A percentile compares a stretch with the other conserved stretches of the same genome.
These are phyloP conservation scores for Gamarada debralockiae DNA, from an alignment of 495 filamentous ascomycete species.

Conservation along the genomic window DNA sequence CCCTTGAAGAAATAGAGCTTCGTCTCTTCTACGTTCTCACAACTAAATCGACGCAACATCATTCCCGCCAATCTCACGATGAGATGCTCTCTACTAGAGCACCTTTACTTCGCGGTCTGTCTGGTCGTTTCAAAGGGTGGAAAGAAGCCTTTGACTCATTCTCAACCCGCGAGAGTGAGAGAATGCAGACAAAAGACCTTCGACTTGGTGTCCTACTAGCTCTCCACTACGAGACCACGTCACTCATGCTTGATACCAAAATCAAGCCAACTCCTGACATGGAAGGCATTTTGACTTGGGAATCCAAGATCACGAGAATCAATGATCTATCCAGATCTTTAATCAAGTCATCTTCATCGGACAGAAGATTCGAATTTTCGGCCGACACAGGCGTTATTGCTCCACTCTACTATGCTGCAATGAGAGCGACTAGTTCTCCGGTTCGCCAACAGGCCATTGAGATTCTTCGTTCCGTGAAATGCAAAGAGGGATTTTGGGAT, in stretches of 20 bases:
- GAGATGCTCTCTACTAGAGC: background rate
- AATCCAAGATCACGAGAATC: background rate
- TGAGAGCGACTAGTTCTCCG: slow-evolving; percentile 1
- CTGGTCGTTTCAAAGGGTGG: background rate
- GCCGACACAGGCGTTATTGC: slow-evolving; percentile 2
- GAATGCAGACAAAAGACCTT: slow-evolving; percentile 1
- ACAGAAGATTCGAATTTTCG: background rate
- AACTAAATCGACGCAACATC: background rate
- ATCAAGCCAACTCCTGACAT: background rate
- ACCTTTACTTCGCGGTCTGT: background rate
- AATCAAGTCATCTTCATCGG: background rate
- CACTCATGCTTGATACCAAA: slow-evolving; percentile 11
- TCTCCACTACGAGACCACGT: slow-evolving; percentile 1
- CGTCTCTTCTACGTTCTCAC: slow-evolving; percentile 10
- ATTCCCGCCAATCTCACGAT: background rate
- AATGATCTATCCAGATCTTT: slow-evolving; percentile 1
- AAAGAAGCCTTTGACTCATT: slow-evolving; percentile 8
- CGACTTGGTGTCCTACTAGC: slow-evolving; percentile 5
- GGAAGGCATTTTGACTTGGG: background rate
- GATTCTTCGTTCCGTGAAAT: background rate
- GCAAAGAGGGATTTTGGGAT: slow-evolving; percentile 11
- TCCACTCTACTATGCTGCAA: slow-evolving; percentile 6
- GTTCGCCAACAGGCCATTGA: slow-evolving; percentile 9
- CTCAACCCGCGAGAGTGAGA: background rate
- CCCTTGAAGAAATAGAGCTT: slow-evolving; percentile 4